Evolutionary conservation across 1,284 basidiomycete genomes (phyloP), one percentile per base, ranked within the genome.

Genomic region (Austroboletus olivaceoglutinosus): DNA sequence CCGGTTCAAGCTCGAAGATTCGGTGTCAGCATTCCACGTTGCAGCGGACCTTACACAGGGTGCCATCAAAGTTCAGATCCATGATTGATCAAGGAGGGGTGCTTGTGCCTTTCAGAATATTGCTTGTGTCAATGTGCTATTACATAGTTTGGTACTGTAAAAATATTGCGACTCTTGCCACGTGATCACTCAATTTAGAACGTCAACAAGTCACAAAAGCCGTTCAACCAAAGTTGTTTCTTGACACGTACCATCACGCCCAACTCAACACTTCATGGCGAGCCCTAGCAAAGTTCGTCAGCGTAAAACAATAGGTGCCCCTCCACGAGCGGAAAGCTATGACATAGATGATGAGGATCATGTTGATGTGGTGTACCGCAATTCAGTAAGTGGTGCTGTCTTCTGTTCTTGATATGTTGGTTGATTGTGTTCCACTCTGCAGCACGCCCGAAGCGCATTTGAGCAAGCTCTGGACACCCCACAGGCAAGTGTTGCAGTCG

Each of bases 1-100:
- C 61, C 77, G 86, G 25, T 93, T 91, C 71, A 61, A 77, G n/a
- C 74, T 93, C 21, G 85, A 86, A 59, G 77, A 89, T 45, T 90
- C 90, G 1, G 76, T 90, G 29, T 72, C 83, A 47, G 91, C 91
- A 3, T 93, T 93, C 73, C 80, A 91, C 59, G 78, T 86, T 33
- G 84, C 87, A 11, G 84, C 84, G 5, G 86, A 90, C 62, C 77
- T 81, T 38, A 60, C 74, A 29, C 81, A 80, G 57, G 83, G 83
- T n/a, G 78, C 80, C 38, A 83, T 85, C 60, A 85, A 84, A 61
- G 79, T 85, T 52, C 81, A 81, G 57, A 83, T 85, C 45, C 71
- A 69, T 34, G 80, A 82, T 63, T 81, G 56, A 46, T 37, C 18
- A 21, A 37, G n/a, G 16, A 37, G n/a, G 10, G n/a, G 10, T 37